Conservation (phyloP, 192 early-diverging fungal species). For the Coemansia sp. region DNA sequence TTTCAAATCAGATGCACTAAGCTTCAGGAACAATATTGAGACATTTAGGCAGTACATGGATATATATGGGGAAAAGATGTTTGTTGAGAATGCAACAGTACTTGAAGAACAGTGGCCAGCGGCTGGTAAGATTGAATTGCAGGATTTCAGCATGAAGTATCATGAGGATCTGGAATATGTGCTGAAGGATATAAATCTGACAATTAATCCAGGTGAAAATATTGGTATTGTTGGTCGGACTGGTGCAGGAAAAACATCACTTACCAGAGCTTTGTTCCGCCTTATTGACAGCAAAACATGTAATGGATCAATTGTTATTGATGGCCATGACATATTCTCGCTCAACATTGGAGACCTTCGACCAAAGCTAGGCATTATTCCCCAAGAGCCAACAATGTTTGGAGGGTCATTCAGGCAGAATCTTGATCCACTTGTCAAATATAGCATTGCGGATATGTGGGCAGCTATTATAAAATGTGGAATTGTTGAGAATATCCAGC, state of each 20-base stretch:
- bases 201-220: slow-evolving; percentile 51
- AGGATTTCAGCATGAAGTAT: slow-evolving; percentile 59
- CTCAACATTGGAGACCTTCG: slow-evolving; percentile 57
- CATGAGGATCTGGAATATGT: slow-evolving; percentile 48
- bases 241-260: slow-evolving; percentile 79
- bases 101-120: slow-evolving; percentile 66
- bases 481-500: slow-evolving; percentile 27
- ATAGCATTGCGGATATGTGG: slow-evolving; percentile 69
- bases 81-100: slow-evolving; percentile 18
- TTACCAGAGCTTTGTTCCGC: slow-evolving; percentile 70
- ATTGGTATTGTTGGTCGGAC: slow-evolving; percentile 68
- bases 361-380: slow-evolving; percentile 62
- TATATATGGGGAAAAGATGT: slow-evolving; percentile 14
- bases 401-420: slow-evolving; percentile 70
- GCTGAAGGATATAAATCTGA: slow-evolving; percentile 35
- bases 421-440: slow-evolving; percentile 74
- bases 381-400: slow-evolving; percentile 74
- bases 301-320: slow-evolving; percentile 65
- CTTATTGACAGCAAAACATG: slow-evolving; percentile 61
- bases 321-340: slow-evolving; percentile 65
- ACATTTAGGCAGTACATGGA: slow-evolving; percentile 7
- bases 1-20: not conserved
- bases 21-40: not conserved
- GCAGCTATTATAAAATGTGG: slow-evolving; percentile 52
- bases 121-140: slow-evolving; percentile 59